Base-by-base conservation (phyloP, 2,329 filamentous ascomycete genomes). In the Tympanopsis confertula region DNA sequence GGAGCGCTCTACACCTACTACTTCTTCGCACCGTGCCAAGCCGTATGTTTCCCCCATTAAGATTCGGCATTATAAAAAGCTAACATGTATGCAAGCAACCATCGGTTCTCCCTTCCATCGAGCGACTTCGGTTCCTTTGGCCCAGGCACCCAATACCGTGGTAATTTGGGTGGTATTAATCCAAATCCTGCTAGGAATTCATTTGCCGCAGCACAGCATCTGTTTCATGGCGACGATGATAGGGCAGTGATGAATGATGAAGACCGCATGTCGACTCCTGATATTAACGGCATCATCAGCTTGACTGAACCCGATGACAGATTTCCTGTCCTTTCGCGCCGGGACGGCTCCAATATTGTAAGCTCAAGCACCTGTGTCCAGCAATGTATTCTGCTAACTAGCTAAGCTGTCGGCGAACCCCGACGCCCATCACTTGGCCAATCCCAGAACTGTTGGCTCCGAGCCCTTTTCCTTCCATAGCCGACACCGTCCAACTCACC, bases 291-390 rank as follows among this genome's bases (percentile, higher is more conserved):
- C 17, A 12, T 12, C 15, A 10, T 33, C 30, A 33, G 17, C 7
- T 18, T 33, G 30, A 33, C 30, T 7, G 30, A 33, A 7, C 30
- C 30, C 17, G 30, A 33, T 15, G 30, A 33, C 30, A 33, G 17
- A 15, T 33, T 33, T 15, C 30, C 30, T 17, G 17, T 15, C 15
- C 30, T 33, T 7, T 33, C 30, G 7, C 30, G 30, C 30, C 7
- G 15, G 15, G 15, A 33, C 30, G 30, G 17, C 7, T 33, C 30
- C 15, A 15, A 15, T 33, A 12, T 33, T 7, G 30, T 33, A 33
- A 33, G 30, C 17, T 33, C 30, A 13, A 18, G 15, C 7, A 33
- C 15, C 15, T 17, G n/a, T 28, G 24, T 28, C 10, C 24, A 28
- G 10, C 10, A n/a, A 28, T n/a, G 10, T 28, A 10, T n/a, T 28